Percentiles rank a stretch among this genome's conserved stretches.
Conservation (phyloP, 2,329 filamentous ascomycete species). For the Penicillium sp. region DNA sequence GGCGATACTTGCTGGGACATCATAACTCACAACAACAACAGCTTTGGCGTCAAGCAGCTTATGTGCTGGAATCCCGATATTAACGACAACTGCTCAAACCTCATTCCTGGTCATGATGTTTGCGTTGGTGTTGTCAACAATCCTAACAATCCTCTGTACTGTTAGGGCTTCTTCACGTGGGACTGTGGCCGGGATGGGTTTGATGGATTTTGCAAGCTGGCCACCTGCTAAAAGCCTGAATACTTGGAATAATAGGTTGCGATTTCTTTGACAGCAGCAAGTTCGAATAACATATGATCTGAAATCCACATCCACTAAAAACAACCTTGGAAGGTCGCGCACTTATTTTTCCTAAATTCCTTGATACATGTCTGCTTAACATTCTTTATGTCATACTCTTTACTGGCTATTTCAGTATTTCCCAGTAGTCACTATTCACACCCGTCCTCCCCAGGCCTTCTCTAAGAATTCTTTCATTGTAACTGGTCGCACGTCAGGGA, state of each 20-base stretch:
- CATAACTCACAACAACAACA: slow-evolving; percentile 12
- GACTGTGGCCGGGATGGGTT: not conserved
- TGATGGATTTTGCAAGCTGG: not conserved
- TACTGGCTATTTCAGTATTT: too few relatives aligned
- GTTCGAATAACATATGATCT: not conserved
- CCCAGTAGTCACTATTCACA: too few relatives aligned
- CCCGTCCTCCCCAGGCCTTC: slow-evolving; percentile 12
- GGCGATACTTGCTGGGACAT: slow-evolving; percentile 27
- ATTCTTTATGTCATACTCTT: too few relatives aligned
- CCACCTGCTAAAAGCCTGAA: not conserved
- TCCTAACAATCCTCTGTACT: not conserved
- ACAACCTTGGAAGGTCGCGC: too few relatives aligned
- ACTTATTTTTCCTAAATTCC: too few relatives aligned
- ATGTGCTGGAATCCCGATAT: slow-evolving; percentile 25
- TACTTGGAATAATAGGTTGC: not conserved
- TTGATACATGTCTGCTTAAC: too few relatives aligned
- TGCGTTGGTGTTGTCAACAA: slow-evolving; percentile 13
- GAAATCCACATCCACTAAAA: not conserved
- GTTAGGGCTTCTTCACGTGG: not conserved
- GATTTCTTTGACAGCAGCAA: not conserved
- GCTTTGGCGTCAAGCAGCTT: slow-evolving; percentile 19
- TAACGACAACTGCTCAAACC: slow-evolving; percentile 20
- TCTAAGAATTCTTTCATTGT: slow-evolving; percentile 25
- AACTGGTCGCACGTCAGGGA: slow-evolving; percentile 23
- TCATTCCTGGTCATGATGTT: slow-evolving; percentile 20